A percentile compares a stretch with the other conserved stretches of the same genome.
Conservation (phyloP, 2,329 filamentous ascomycete species). For the Pseudocercospora fuligena region DNA sequence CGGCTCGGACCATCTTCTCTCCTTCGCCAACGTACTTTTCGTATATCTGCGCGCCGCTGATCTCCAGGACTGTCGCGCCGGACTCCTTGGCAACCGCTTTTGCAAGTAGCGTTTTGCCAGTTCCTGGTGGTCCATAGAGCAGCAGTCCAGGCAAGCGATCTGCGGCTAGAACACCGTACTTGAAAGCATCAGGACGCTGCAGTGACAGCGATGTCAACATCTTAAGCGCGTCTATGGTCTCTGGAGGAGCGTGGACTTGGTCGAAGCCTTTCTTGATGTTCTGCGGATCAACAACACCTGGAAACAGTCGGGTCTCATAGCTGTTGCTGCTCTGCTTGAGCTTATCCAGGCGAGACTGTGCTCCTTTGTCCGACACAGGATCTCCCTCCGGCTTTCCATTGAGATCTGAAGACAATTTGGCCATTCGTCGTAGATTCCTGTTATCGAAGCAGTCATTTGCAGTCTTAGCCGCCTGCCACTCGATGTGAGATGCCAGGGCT, state of each 20-base stretch:
- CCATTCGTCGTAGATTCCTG: conserved; percentile 12
- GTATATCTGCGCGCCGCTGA: conserved; percentile 88
- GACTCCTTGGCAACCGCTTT: conserved; percentile 69
- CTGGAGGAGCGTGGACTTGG: conserved; percentile 80
- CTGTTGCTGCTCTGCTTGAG: conserved; percentile 66
- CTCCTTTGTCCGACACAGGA: conserved; percentile 8
- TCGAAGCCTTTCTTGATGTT: conserved; percentile 86
- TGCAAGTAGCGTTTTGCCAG: conserved; percentile 80
- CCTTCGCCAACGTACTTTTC: conserved; percentile 96
- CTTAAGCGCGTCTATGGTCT: conserved; percentile 85
- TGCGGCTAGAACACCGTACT: conserved; percentile 87
- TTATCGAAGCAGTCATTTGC: conserved; percentile 5
- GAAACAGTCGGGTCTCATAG: conserved; percentile 81
- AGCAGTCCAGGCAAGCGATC: conserved; percentile 91
- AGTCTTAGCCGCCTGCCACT: conserved; percentile 9
- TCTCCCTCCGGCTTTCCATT: conserved; percentile 17
- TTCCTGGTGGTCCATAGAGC: conserved; percentile 94
- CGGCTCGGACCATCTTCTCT: conserved; percentile 92
- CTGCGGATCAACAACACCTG: conserved; percentile 78
- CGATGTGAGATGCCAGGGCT: conserved; percentile 30
- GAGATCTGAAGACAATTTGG: conserved; percentile 19
- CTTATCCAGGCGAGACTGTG: conserved; percentile 45
- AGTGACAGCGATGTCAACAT: conserved; percentile 87
- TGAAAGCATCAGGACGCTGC: conserved; percentile 89
- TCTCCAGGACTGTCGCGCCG: conserved; percentile 75